Base-by-base conservation (phyloP, 306 rosid species). In the Sicyos edulis region DNA sequence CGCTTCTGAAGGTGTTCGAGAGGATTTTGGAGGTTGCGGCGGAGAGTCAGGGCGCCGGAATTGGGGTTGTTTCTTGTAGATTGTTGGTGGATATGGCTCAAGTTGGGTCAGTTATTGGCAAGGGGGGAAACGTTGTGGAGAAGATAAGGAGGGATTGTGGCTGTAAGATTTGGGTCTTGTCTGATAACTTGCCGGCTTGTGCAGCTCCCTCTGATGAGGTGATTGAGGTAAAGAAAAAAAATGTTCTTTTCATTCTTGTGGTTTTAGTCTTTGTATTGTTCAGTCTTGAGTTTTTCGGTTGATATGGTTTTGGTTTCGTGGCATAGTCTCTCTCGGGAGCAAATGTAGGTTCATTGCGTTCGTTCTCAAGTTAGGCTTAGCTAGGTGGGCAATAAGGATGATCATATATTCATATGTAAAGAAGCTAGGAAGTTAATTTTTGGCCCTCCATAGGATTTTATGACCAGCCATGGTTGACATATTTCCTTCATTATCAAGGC, bases 91-190 rank as follows among this genome's bases (percentile, higher is more conserved):
- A 87, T 32, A 49, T 78, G 9, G 83, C 87, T 2, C 92, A 89
- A 77, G 86, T 86, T 3, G 88, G 99, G 16, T 85, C 92, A 0
- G 95, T 93, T 10, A 93, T 93, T 3, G 99, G 99, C 14, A 93
- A 86, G 77, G 99, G 99, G 26, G 99, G 99, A 78, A 93, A 84
- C 58, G 83, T 91, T 1, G 99, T 93, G 51, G 91, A 91, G 87
- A 93, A 88, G 89, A 91, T 93, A 5, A 86, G 88, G 73, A 89
- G 82, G 84, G 96, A 93, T 6, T 86, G 85, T 50, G 88, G 87
- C 3, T 83, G 91, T 72, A 93, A 71, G 80, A 84, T 93, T 84
- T 83, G 91, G 89, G 88, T 85, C 73, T 77, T 84, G 56, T 64
- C 70, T 4, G 97, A 91, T 29, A 88, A 88, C 60, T 72, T 91